These are phyloP conservation scores for Leucogyrophana mollusca DNA, from an alignment of 768 basidiomycete genomes.

Conservation along the genomic window DNA sequence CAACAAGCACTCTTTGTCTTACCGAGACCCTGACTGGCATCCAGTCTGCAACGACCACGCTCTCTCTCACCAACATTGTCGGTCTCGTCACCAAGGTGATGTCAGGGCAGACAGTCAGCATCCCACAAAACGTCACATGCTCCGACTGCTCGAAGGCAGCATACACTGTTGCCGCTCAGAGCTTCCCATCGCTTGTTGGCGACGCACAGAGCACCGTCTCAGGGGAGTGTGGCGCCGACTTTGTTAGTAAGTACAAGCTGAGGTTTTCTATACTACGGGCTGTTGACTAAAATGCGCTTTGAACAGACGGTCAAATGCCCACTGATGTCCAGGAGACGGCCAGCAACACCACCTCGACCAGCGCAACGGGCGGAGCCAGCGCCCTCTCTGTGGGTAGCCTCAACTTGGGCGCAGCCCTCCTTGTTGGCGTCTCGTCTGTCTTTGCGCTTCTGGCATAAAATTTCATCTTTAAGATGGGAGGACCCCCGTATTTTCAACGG, in stretches of 20 bases:
- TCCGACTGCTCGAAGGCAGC: constrained; percentile 52
- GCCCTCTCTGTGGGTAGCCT: constrained; percentile 20
- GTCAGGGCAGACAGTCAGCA: constrained; percentile 7
- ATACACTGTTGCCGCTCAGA: constrained; percentile 40
- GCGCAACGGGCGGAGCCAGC: constrained; percentile 16
- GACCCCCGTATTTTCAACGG: too few species aligned
- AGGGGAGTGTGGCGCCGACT: constrained; percentile 46
- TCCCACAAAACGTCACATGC: constrained; percentile 45
- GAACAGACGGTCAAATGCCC: constrained; percentile 30
- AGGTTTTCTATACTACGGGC: background rate
- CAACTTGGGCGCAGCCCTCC: constrained; percentile 22
- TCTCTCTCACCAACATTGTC: constrained; percentile 18
- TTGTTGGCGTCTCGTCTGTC: constrained; percentile 32
- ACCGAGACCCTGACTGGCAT: constrained; percentile 56
- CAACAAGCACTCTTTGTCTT: constrained; percentile 47
- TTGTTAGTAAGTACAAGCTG: constrained; percentile 42
- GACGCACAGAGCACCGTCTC: constrained; percentile 26
- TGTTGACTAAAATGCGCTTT: constrained; percentile 3
- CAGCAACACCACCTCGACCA: constrained; percentile 17
- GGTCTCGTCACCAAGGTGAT: constrained; percentile 6
- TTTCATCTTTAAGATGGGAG: too few species aligned
- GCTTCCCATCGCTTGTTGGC: constrained; percentile 35
- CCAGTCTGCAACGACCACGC: constrained; percentile 33
- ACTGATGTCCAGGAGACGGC: constrained; percentile 22
- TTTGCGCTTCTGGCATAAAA: constrained; percentile 35